These are phyloP conservation scores for Xerophyta viscosa DNA, from an alignment of 106 monocot genomes.

Conservation along the genomic window DNA sequence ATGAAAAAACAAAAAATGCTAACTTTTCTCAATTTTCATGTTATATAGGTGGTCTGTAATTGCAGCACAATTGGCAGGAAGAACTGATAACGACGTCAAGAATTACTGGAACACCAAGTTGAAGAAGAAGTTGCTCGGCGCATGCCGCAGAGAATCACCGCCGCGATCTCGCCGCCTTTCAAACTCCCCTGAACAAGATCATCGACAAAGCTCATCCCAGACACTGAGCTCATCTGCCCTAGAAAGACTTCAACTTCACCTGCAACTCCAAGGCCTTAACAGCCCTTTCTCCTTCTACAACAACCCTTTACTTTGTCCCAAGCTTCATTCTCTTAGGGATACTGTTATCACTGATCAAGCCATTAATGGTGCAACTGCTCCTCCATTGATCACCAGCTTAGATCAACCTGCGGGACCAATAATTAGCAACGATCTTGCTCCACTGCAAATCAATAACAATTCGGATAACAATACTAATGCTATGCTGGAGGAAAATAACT, in stretches of 20 bases:
- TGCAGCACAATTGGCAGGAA: constrained; percentile 51
- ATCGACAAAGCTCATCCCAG: constrained; percentile 1
- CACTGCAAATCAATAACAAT: too few species aligned
- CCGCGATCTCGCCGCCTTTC: constrained; percentile 6
- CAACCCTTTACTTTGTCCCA: constrained; percentile 25
- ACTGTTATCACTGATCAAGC: neutral
- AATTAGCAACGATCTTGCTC: too few species aligned
- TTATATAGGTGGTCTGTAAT: constrained; percentile 45
- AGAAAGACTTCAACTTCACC: constrained; percentile 57
- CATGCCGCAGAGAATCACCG: constrained; percentile 9
- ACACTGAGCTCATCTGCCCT: constrained; percentile 31
- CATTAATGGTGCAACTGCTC: too few species aligned
- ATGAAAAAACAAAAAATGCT: neutral
- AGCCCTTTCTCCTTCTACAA: constrained; percentile 38
- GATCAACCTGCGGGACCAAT: too few species aligned
- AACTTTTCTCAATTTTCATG: neutral
- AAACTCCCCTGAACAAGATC: too few species aligned
- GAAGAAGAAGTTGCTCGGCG: constrained; percentile 31
- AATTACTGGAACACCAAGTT: constrained; percentile 44
- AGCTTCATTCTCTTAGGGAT: constrained; percentile 7
- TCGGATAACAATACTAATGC: too few species aligned
- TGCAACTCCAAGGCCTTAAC: constrained; percentile 28
- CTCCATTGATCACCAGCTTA: too few species aligned
- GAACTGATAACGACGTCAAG: constrained; percentile 64
- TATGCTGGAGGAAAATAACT: too few species aligned